These are phyloP conservation scores for Linderniella brevidens DNA, from an alignment of 257 asterid genomes.

Conservation along the genomic window DNA sequence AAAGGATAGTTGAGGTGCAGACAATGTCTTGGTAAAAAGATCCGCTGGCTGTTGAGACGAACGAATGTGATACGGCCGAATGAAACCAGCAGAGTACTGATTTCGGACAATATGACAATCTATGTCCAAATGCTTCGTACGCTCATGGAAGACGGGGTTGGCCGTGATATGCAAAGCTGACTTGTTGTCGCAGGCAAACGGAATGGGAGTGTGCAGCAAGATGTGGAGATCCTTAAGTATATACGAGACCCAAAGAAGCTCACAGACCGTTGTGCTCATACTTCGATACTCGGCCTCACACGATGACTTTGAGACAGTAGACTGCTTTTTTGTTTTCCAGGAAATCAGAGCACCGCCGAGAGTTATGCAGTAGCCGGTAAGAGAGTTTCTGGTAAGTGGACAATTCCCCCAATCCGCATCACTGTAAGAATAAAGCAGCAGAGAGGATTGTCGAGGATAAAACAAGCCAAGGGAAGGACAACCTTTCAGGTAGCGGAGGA, in stretches of 20 bases:
- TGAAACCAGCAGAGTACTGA: too few relatives aligned
- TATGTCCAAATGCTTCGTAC: too few relatives aligned
- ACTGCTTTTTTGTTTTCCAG: background rate
- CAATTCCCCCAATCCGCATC: background rate
- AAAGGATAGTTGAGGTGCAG: too few relatives aligned
- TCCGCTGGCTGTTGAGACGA: too few relatives aligned
- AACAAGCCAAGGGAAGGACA: background rate
- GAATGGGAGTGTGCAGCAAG: too few relatives aligned
- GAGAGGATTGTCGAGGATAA: background rate
- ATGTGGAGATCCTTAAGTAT: background rate
- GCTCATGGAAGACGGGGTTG: too few relatives aligned
- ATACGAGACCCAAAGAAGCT: background rate
- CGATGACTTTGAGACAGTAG: background rate
- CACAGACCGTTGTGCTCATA: background rate
- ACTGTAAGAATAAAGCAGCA: background rate
- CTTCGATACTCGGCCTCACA: background rate
- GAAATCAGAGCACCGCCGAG: background rate
- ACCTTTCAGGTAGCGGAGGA: background rate
- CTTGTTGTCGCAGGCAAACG: too few relatives aligned
- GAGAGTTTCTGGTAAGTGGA: background rate
- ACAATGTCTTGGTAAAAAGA: too few relatives aligned
- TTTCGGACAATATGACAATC: too few relatives aligned
- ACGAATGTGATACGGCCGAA: too few relatives aligned
- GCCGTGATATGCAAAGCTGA: too few relatives aligned
- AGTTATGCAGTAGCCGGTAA: background rate